A percentile compares a stretch with the other conserved stretches of the same genome.
These are phyloP conservation scores for Gossypium laxum DNA, from an alignment of 441 rosid species.

Conservation along the genomic window DNA sequence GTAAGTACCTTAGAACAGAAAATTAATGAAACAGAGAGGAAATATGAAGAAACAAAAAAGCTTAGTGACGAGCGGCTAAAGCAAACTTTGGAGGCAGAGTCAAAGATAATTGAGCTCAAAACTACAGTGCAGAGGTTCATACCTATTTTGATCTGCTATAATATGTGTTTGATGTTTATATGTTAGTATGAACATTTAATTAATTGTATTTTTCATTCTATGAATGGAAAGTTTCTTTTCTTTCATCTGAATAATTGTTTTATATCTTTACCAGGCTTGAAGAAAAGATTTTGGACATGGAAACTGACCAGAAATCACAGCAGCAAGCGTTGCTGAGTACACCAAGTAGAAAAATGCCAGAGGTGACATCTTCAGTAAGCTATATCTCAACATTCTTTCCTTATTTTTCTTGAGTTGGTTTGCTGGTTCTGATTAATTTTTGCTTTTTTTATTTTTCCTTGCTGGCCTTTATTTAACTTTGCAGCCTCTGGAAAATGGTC, in stretches of 20 bases:
- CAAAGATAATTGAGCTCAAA: constrained; percentile 71
- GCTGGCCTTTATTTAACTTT: constrained; percentile 12
- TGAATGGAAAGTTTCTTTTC: constrained; percentile 5
- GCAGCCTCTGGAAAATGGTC: constrained; percentile 74
- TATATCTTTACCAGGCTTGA: constrained; percentile 46
- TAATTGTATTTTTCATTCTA: constrained; percentile 11
- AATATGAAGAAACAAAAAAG: constrained; percentile 64
- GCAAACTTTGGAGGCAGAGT: constrained; percentile 69
- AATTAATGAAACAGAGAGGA: constrained; percentile 73
- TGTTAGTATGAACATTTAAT: constrained; percentile 10
- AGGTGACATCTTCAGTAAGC: constrained; percentile 38
- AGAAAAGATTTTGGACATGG: constrained; percentile 76
- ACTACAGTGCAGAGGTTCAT: constrained; percentile 69
- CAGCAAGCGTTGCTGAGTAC: constrained; percentile 48
- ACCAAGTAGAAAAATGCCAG: constrained; percentile 39
- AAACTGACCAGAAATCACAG: constrained; percentile 51
- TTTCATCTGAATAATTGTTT: constrained; percentile 13
- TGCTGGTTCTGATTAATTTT: constrained; percentile 11
- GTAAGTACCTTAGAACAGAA: constrained; percentile 67
- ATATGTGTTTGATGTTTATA: background rate
- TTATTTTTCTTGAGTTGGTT: background rate
- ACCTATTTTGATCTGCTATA: background rate
- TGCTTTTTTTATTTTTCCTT: constrained; percentile 19
- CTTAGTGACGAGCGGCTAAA: constrained; percentile 75
- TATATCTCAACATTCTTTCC: constrained; percentile 9